Conservation (phyloP, 2,329 filamentous ascomycete species). For the Dothideomycetes sp. region DNA sequence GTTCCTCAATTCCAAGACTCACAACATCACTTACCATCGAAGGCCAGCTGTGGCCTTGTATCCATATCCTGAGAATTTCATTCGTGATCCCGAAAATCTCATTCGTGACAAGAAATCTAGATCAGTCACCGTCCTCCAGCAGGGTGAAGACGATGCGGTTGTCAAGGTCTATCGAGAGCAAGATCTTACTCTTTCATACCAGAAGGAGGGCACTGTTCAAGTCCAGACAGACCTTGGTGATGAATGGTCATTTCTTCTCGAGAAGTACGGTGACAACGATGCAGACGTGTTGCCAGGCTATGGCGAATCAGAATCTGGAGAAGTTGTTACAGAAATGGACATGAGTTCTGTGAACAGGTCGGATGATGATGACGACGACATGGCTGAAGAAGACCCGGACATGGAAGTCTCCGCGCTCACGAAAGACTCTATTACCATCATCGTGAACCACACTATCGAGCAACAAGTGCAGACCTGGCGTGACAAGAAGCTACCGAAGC, state of each 20-base stretch:
- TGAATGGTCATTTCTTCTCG: slow-evolving; percentile 22
- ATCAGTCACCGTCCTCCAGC: slow-evolving; percentile 26
- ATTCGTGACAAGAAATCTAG: slow-evolving; percentile 4
- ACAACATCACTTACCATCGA: slow-evolving; percentile 12
- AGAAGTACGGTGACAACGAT: slow-evolving; percentile 18
- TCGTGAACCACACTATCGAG: slow-evolving; percentile 48
- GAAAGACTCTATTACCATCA: slow-evolving; percentile 8
- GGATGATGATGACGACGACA: slow-evolving; percentile 34
- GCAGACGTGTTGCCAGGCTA: slow-evolving; percentile 23
- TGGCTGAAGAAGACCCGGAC: slow-evolving; percentile 6
- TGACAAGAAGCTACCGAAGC: slow-evolving; percentile 47
- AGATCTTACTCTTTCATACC: slow-evolving; percentile 12
- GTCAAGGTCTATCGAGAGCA: slow-evolving; percentile 23
- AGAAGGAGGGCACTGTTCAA: not conserved
- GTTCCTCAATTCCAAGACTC: slow-evolving; percentile 14
- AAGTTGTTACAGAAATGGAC: not conserved
- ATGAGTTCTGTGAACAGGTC: slow-evolving; percentile 16
- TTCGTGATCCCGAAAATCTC: slow-evolving; percentile 11
- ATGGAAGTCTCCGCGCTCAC: not conserved
- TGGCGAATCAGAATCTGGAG: slow-evolving; percentile 43
- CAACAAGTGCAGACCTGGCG: slow-evolving; percentile 48
- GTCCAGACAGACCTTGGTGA: not conserved
- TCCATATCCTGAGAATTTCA: slow-evolving; percentile 23
- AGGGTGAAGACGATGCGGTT: slow-evolving; percentile 11
- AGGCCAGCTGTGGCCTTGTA: slow-evolving; percentile 22